phyloP scores from a whole-genome alignment of 495 filamentous ascomycete genomes.

The Polyplosphaeria fusca region DNA sequence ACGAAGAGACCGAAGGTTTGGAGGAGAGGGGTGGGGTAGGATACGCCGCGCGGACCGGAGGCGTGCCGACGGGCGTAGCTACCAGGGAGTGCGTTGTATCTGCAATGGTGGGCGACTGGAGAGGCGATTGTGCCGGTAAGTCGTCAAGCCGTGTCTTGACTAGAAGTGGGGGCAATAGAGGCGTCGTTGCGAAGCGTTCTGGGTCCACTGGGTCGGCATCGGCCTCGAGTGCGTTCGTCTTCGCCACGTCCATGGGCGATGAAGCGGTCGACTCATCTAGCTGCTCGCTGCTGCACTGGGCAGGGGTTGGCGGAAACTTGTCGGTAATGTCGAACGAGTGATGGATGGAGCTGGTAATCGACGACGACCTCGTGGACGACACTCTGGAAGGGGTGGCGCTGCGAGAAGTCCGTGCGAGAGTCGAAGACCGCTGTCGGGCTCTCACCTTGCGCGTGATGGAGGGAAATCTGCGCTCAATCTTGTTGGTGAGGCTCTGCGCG shows the following conservation, averaged over 20 bases:
- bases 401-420: slow-evolving; percentile 43
- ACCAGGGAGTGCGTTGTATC: slow-evolving; percentile 43
- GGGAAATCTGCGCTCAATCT: slow-evolving; percentile 68
- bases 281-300: slow-evolving; percentile 63
- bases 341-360: slow-evolving; percentile 58
- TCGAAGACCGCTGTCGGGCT: slow-evolving; percentile 49
- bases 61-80: slow-evolving; percentile 44
- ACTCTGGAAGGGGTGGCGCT: slow-evolving; percentile 47
- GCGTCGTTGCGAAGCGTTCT: slow-evolving; percentile 67
- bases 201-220: slow-evolving; percentile 37
- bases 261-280: slow-evolving; percentile 35
- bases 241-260: slow-evolving; percentile 57
- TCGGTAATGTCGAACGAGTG: slow-evolving; percentile 39
- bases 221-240: slow-evolving; percentile 38
- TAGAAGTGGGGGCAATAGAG: slow-evolving; percentile 76
- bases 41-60: slow-evolving; percentile 48
- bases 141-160: slow-evolving; percentile 49
- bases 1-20: slow-evolving; percentile 74
- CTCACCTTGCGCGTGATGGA: slow-evolving; percentile 67
- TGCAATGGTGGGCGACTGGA: slow-evolving; percentile 75
- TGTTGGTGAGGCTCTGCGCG: slow-evolving; percentile 60
- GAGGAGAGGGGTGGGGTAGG: slow-evolving; percentile 76
- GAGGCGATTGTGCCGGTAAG: slow-evolving; percentile 62
- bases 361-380: slow-evolving; percentile 68
- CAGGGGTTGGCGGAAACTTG: slow-evolving; percentile 58